A percentile compares a stretch with the other conserved stretches of the same genome.
Conservation (phyloP, 2,329 filamentous ascomycete genomes). For the Cryphonectria carpinicola region DNA sequence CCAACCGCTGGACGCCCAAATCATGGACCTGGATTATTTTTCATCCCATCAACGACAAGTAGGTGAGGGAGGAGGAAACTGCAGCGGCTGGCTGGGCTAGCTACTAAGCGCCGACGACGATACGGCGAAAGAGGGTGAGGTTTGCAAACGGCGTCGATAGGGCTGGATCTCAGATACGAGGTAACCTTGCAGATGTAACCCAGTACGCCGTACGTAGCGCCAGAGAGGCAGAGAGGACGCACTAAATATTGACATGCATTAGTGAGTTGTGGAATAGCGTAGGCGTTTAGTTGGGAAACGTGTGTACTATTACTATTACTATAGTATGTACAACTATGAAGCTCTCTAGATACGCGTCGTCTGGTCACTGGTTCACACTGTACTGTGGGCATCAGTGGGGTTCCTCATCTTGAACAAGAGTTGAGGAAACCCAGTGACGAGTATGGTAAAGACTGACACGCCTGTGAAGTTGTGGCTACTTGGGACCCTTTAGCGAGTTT, state of each 20-base stretch:
- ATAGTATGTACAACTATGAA: background rate
- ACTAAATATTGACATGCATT: conserved; percentile 10
- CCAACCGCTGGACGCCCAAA: conserved; percentile 17
- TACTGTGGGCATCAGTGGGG: background rate
- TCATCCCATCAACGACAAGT: conserved; percentile 9
- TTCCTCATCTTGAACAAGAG: background rate
- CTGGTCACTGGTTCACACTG: background rate
- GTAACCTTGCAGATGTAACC: background rate
- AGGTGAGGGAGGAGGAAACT: background rate
- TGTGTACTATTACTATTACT: background rate
- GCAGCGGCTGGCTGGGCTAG: background rate
- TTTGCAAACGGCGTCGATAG: background rate
- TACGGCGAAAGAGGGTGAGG: background rate
- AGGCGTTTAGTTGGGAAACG: background rate
- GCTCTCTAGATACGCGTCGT: background rate
- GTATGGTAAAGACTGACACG: conserved; percentile 47
- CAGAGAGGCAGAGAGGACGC: background rate
- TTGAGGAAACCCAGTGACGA: conserved; percentile 9
- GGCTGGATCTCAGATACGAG: background rate
- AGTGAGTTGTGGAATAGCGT: background rate
- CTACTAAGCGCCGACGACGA: conserved; percentile 3
- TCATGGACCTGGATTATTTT: conserved; percentile 10
- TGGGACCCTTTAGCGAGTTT: conserved; percentile 55
- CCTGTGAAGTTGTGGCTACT: conserved; percentile 51
- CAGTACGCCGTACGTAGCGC: background rate